Conservation (phyloP, 2,329 filamentous ascomycete genomes). For the Diplodia intermedia region DNA sequence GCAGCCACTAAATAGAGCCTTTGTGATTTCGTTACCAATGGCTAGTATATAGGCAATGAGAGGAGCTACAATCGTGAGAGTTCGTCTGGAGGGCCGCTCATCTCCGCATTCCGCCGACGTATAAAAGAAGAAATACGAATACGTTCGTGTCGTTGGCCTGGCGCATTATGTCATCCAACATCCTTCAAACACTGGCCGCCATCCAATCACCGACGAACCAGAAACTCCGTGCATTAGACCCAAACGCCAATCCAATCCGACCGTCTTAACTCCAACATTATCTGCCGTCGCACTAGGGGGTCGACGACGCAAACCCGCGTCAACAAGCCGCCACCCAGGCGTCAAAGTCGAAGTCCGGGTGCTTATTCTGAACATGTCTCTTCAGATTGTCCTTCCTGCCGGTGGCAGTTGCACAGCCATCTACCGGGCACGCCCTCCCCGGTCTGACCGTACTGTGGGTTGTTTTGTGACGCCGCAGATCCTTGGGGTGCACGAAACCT, state of each 20-base stretch:
- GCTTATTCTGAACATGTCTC: constrained; percentile 19
- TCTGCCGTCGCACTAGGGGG: background rate
- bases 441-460: background rate
- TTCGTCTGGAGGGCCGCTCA: background rate
- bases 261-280: background rate
- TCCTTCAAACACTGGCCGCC: background rate
- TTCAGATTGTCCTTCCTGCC: constrained; percentile 20
- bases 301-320: too few species aligned
- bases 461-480: constrained; percentile 17
- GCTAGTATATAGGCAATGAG: background rate
- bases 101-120: background rate
- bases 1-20: background rate
- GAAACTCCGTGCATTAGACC: background rate
- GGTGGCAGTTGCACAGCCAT: background rate
- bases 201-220: background rate
- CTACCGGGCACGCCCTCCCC: background rate
- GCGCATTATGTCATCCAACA: constrained; percentile 2
- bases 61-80: background rate
- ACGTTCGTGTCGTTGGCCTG: background rate
- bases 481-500: constrained; percentile 26
- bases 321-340: background rate
- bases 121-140: constrained; percentile 7
- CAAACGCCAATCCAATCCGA: background rate
- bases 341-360: background rate
- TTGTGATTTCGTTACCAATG: background rate